Conservation (phyloP, 257 asterid genomes). For the Ilex aquifolium region DNA sequence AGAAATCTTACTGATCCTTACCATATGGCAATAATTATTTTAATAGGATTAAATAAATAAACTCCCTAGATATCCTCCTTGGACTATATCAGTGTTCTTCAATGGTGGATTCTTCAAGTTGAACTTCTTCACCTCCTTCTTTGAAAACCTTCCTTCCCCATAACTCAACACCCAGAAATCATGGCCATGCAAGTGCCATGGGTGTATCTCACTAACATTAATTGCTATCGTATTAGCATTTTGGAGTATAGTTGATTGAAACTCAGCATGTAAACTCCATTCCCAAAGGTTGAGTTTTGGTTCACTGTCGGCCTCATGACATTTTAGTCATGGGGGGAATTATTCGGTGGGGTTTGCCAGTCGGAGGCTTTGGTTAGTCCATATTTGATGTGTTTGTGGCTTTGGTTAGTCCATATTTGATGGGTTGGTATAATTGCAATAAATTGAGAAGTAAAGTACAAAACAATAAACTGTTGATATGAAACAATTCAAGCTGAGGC, state of each 20-base stretch:
- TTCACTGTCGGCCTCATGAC: constrained; percentile 45
- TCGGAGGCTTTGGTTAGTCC: constrained; percentile 37
- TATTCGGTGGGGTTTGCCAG: constrained; percentile 34
- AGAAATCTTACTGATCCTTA: no score
- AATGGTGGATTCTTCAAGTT: constrained; percentile 65
- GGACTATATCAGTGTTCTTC: constrained; percentile 33
- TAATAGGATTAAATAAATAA: no score
- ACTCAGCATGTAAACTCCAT: constrained; percentile 42
- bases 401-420: constrained; percentile 13
- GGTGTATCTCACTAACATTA: constrained; percentile 69
- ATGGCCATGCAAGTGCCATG: constrained; percentile 90
- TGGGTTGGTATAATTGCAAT: no score
- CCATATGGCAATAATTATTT: no score
- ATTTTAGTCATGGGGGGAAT: constrained; percentile 26
- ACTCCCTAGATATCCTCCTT: no score
- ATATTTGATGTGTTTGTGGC: constrained; percentile 50
- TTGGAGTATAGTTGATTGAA: constrained; percentile 62
- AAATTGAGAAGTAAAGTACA: no score
- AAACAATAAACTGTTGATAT: no score
- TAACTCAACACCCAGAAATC: constrained; percentile 75
- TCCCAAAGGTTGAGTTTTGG: constrained; percentile 52
- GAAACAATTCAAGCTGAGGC: no score
- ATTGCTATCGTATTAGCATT: constrained; percentile 55
- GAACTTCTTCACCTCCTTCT: constrained; percentile 32
- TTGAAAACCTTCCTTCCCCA: constrained; percentile 59